These are phyloP conservation scores for Tulasnella sp. DNA, from an alignment of 768 basidiomycete genomes.

Conservation along the genomic window DNA sequence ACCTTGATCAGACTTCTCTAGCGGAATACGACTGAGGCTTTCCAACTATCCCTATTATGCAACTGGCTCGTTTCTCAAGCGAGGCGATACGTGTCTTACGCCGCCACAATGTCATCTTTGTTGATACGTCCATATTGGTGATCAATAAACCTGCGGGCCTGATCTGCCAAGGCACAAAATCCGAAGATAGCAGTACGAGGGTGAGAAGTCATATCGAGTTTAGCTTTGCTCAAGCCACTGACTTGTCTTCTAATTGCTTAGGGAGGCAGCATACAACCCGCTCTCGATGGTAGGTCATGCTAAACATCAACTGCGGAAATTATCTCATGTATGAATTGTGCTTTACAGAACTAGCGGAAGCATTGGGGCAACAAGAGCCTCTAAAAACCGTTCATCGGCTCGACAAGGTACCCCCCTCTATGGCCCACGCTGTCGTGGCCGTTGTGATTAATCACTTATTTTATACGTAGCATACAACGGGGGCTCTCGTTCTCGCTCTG, in stretches of 20 bases:
- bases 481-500: not conserved
- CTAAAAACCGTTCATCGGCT: slow-evolving; percentile 5
- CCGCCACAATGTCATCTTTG: not conserved
- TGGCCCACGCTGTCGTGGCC: not conserved
- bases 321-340: not conserved
- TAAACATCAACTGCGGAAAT: not conserved
- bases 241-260: not conserved
- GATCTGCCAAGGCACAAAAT: not conserved
- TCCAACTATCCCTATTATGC: too few species aligned
- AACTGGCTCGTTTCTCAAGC: too few species aligned
- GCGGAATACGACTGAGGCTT: too few species aligned
- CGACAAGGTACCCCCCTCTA: not conserved
- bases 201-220: not conserved
- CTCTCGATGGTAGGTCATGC: not conserved
- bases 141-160: slow-evolving; percentile 3
- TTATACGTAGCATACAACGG: not conserved
- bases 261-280: not conserved
- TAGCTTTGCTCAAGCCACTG: not conserved
- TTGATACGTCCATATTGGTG: not conserved
- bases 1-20: too few species aligned
- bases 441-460: not conserved
- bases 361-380: not conserved
- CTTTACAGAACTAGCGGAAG: not conserved
- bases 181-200: not conserved
- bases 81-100: not conserved